Conservation (phyloP, 1,284 basidiomycete genomes). For the Exobasidium cylindrosporum region DNA sequence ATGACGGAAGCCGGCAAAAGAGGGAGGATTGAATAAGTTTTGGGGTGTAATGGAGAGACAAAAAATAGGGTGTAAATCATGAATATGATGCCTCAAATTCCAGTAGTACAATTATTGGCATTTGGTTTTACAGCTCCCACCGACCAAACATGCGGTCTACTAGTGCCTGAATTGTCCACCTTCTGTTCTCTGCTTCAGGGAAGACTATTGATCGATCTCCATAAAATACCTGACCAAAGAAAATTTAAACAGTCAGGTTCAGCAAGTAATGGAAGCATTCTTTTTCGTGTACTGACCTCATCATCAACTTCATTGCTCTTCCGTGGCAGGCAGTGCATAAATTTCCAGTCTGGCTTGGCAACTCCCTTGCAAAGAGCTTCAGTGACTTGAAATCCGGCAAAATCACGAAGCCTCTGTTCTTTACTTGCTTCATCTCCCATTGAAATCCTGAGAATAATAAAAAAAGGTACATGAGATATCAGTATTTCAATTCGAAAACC, state of each 20-base stretch:
- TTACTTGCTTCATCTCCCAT: slow-evolving; percentile 98
- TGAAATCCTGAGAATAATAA: slow-evolving; percentile 66
- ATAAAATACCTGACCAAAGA: slow-evolving; percentile 41
- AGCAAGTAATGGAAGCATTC: slow-evolving; percentile 14
- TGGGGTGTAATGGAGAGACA: too few relatives aligned
- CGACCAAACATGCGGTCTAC: slow-evolving; percentile 42
- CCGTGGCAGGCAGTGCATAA: slow-evolving; percentile 91
- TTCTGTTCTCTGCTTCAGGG: slow-evolving; percentile 55
- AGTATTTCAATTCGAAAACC: too few relatives aligned
- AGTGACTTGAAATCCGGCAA: slow-evolving; percentile 90
- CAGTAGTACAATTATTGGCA: neutral
- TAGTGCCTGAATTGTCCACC: slow-evolving; percentile 3
- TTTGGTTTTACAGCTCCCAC: slow-evolving; percentile 30
- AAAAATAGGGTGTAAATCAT: too few relatives aligned
- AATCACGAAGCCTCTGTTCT: slow-evolving; percentile 79
- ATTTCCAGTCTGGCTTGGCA: slow-evolving; percentile 85
- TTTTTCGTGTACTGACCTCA: slow-evolving; percentile 15
- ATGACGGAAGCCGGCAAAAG: too few relatives aligned
- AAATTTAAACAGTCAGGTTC: neutral
- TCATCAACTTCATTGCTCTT: slow-evolving; percentile 75
- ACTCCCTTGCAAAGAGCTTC: slow-evolving; percentile 66
- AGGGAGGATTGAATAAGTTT: too few relatives aligned
- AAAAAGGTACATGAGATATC: slow-evolving; percentile 13
- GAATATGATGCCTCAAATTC: too few relatives aligned
- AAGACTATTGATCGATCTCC: slow-evolving; percentile 50